phyloP scores from a whole-genome alignment of 805 yeast genomes.

The Starmerella ratchasimensis region DNA sequence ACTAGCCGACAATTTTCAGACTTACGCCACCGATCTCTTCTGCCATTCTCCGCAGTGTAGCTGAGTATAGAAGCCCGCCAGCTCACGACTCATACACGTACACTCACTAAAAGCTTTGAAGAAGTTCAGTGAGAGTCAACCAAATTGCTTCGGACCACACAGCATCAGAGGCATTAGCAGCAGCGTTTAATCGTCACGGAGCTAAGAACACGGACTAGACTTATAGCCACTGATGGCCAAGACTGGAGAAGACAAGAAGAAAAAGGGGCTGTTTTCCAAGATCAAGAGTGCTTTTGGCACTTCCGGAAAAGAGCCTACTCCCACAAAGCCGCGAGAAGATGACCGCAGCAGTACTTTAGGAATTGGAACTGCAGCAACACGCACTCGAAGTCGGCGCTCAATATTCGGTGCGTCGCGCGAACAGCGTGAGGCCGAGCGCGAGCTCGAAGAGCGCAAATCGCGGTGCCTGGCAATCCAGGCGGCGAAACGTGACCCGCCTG shows the following conservation, averaged over 20 bases:
- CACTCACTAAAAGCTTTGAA: no score
- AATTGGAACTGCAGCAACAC: slow-evolving; percentile 9
- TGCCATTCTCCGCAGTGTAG: no score
- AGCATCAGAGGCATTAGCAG: no score
- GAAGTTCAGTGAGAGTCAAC: no score
- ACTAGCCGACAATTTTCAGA: no score
- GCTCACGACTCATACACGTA: no score
- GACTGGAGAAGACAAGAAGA: background rate
- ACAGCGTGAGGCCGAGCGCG: slow-evolving; percentile 13
- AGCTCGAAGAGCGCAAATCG: slow-evolving; percentile 19
- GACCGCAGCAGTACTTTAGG: slow-evolving; percentile 1
- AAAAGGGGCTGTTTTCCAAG: slow-evolving; percentile 12
- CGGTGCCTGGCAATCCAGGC: slow-evolving; percentile 21
- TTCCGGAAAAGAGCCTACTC: slow-evolving; percentile 1
- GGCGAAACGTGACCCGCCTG: slow-evolving; percentile 23
- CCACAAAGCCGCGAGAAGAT: slow-evolving; percentile 1
- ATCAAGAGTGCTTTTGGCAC: slow-evolving; percentile 8
- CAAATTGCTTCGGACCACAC: no score
- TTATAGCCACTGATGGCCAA: background rate
- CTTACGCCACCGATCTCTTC: no score
- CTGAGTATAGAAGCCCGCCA: no score
- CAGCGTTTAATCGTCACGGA: no score
- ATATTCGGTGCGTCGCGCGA: slow-evolving; percentile 4
- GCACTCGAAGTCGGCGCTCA: slow-evolving; percentile 16
- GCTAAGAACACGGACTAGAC: no score